Evolutionary conservation across 1,284 basidiomycete species (phyloP).

Genomic region (Paramarasmius palmivorus): DNA sequence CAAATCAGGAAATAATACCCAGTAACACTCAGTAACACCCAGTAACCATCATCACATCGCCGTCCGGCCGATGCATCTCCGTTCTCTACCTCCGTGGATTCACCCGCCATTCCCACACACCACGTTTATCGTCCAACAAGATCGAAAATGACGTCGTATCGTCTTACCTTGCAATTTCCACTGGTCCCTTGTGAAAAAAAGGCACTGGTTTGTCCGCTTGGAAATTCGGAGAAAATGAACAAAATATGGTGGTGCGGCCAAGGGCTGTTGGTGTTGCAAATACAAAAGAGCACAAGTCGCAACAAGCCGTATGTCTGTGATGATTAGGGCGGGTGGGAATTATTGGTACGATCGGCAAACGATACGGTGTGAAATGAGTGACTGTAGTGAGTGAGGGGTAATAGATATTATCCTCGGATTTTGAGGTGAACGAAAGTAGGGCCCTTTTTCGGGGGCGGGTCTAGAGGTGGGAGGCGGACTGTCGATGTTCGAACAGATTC

Average conservation of each 20-base stretch:
- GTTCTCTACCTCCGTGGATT: too few relatives aligned
- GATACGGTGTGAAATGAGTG: constrained; percentile 14
- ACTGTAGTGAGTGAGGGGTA: constrained; percentile 11
- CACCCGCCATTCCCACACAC: too few relatives aligned
- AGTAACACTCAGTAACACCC: not conserved
- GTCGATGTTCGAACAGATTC: too few relatives aligned
- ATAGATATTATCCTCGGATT: not conserved
- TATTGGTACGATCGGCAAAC: constrained; percentile 2
- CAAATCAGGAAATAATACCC: constrained; percentile 1
- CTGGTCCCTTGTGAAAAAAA: too few relatives aligned
- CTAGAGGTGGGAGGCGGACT: constrained; percentile 5
- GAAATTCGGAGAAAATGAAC: too few relatives aligned
- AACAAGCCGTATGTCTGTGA: not conserved
- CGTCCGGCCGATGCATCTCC: not conserved
- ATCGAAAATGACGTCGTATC: too few relatives aligned
- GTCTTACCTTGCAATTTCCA: too few relatives aligned
- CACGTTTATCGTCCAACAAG: too few relatives aligned
- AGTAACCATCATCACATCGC: constrained; percentile 7
- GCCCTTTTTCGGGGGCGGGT: constrained; percentile 5
- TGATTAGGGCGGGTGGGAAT: not conserved
- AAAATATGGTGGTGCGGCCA: too few relatives aligned
- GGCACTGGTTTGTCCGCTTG: too few relatives aligned
- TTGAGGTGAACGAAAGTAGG: constrained; percentile 1
- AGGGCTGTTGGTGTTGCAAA: too few relatives aligned
- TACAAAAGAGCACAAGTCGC: not conserved